These are phyloP conservation scores for Phialemonium atrogriseum DNA, from an alignment of 2,329 filamentous ascomycete species.

Conservation along the genomic window DNA sequence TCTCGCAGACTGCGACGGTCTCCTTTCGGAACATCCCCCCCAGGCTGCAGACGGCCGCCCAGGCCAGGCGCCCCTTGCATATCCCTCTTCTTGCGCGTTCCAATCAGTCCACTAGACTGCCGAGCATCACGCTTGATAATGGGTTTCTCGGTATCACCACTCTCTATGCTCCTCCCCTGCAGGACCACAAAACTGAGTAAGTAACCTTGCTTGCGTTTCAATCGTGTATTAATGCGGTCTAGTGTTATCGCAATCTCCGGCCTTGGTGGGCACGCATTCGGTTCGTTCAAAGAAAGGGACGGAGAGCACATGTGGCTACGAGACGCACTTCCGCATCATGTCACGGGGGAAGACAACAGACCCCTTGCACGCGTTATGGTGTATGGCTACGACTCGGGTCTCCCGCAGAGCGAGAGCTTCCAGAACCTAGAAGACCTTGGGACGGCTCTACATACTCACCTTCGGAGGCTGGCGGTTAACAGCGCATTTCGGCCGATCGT, in stretches of 20 bases:
- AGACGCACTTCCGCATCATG: slow-evolving; percentile 12
- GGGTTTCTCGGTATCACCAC: slow-evolving; percentile 2
- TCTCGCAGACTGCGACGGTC: slow-evolving; percentile 1
- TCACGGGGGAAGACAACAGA: slow-evolving; percentile 4
- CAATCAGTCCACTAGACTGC: background rate
- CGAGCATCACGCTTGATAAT: background rate
- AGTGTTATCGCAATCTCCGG: too few species aligned
- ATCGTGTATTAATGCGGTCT: too few species aligned
- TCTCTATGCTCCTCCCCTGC: slow-evolving; percentile 1
- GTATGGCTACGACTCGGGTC: slow-evolving; percentile 17
- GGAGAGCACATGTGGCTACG: slow-evolving; percentile 1
- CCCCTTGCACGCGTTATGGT: slow-evolving; percentile 14
- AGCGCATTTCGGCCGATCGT: slow-evolving; percentile 6
- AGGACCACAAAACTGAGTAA: slow-evolving; percentile 1
- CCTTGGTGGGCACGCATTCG: background rate
- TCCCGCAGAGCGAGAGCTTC: slow-evolving; percentile 12
- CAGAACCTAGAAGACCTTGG: slow-evolving; percentile 11
- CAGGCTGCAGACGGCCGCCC: too few species aligned
- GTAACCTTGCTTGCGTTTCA: background rate
- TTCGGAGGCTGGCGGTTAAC: slow-evolving; percentile 2
- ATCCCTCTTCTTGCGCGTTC: background rate
- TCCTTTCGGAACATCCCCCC: background rate
- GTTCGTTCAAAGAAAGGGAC: background rate
- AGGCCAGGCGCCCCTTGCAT: background rate
- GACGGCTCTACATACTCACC: slow-evolving; percentile 3